Evolutionary conservation across 257 asterid genomes (phyloP), one percentile per base, ranked within the genome.

Genomic region (Linaria vulgaris): DNA sequence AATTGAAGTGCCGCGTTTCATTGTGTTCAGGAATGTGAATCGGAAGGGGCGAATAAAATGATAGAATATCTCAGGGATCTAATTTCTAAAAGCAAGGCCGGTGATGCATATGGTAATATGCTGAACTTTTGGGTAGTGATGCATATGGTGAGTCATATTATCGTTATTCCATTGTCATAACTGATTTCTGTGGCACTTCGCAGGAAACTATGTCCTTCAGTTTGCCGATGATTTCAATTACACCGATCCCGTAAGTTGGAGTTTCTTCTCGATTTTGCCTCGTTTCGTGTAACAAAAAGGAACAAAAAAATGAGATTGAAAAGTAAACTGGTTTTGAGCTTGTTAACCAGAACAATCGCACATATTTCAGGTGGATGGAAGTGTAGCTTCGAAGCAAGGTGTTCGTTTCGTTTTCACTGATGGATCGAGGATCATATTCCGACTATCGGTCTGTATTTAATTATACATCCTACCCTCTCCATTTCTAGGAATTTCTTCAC

Each of bases 351-450:
- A n/a, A n/a, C n/a, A n/a, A n/a, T n/a, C n/a, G n/a, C n/a, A n/a
- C n/a, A n/a, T n/a, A n/a, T n/a, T n/a, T 43, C 82, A 91, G 98
- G 98, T 92, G 11, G 99, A 92, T 69, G 96, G 95, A 72, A 92
- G 95, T 66, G 82, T 89, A 39, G 96, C 79, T 38, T 79, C 96
- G 46, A 89, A 92, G 74, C 99, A 87, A 82, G 96, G 99, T 9
- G 77, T 89, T 63, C 91, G 95, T 27, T 82, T 92, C 55, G 86
- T 92, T 49, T 89, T 89, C 80, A 85, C 90, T 0, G 99, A 92
- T 74, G 95, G 97, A 68, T 89, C 97, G 2, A 82, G 99, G 82
- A 85, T 92, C 79, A 89, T 89, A 77, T 92, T 75, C 58, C 85
- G 99, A 39, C 73, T 89, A 74, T 92, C 99, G 77, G 97, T 92